Conservation (phyloP, 2,329 filamentous ascomycete genomes). For the Exophiala xenobiotica region DNA sequence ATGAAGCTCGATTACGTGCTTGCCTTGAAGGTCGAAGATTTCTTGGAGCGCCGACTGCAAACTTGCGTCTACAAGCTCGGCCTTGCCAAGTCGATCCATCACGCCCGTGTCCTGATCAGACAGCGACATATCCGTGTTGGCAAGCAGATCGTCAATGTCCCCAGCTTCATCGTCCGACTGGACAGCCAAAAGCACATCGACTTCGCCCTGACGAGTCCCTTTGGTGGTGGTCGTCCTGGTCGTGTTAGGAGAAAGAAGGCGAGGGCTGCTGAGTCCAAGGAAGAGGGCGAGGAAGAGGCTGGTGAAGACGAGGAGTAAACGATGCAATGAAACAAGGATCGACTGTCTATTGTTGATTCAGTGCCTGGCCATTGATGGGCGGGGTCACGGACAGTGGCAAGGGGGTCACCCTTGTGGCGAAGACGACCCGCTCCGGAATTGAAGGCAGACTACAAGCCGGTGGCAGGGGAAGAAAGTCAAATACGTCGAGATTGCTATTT, state of each 20-base stretch:
- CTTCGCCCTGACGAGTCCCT: slow-evolving; percentile 95
- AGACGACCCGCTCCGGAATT: too few species aligned
- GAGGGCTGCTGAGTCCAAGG: slow-evolving; percentile 79
- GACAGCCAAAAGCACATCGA: slow-evolving; percentile 99
- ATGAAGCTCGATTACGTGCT: slow-evolving; percentile 99
- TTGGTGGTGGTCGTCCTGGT: slow-evolving; percentile 93
- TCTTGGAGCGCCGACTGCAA: slow-evolving; percentile 99
- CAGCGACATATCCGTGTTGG: slow-evolving; percentile 99
- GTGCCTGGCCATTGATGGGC: background rate
- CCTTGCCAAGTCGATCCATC: slow-evolving; percentile 99
- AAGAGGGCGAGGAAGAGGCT: slow-evolving; percentile 36
- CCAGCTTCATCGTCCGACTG: slow-evolving; percentile 98
- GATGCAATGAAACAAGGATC: background rate
- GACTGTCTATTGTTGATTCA: background rate
- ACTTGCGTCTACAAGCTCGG: slow-evolving; percentile 99
- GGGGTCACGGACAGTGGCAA: too few species aligned
- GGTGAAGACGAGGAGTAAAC: slow-evolving; percentile 62
- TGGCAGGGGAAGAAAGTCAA: too few species aligned
- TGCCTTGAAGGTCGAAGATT: slow-evolving; percentile 98
- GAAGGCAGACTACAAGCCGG: too few species aligned
- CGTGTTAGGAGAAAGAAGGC: slow-evolving; percentile 99
- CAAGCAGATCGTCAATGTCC: slow-evolving; percentile 99
- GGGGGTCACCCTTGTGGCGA: too few species aligned
- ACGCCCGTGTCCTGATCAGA: slow-evolving; percentile 99
- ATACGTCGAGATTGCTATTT: too few species aligned